Evolutionary conservation across 305 asterid species (phyloP), one percentile per base, ranked within the genome.

Genomic region (Fraxinus sp.): DNA sequence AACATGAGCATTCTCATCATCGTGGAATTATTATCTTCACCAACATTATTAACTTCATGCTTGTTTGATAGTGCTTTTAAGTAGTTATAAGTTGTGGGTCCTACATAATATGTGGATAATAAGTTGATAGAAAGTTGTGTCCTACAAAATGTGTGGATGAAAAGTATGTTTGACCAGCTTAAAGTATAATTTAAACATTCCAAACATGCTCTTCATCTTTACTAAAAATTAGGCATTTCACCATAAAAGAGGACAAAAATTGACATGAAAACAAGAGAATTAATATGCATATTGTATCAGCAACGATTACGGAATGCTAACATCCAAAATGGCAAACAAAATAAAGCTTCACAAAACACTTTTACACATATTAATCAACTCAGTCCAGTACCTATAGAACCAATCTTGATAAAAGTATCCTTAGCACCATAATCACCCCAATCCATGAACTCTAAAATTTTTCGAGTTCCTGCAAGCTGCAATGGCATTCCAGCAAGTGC

Each of bases 401-500:
- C 99, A 80, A 95, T 89, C 68, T 88, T 92, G 92, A 95, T 85
- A 81, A 95, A 95, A 87, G 89, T 91, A 28, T 92, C 98, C 88
- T 89, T 79, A 79, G 97, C 97, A 86, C 90, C 99, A 83, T 94
- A 92, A 76, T 87, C 92, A 80, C 97, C 98, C 99, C 99, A 95
- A 79, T 95, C 99, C 99, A 95, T 95, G 91, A 83, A 91, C 91
- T 95, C 99, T 92, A 94, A 86, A 86, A 95, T 95, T 88, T 93
- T 93, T 79, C 97, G 91, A 85, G 86, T 92, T 83, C 99, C 98
- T 77, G 98, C 94, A 66, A 95, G 95, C 86, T 95, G 99, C 87
- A 94, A 89, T 16, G 99, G 99, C 95, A 95, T 95, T n/a, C 99
- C 99, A 78, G 97, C 90, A 80, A 93, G 90, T 57, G 97, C 92